Percentiles rank a stretch among this genome's conserved stretches.
Conservation (phyloP, 352 stramenopile genomes). For the Paralagenidium karlingii region DNA sequence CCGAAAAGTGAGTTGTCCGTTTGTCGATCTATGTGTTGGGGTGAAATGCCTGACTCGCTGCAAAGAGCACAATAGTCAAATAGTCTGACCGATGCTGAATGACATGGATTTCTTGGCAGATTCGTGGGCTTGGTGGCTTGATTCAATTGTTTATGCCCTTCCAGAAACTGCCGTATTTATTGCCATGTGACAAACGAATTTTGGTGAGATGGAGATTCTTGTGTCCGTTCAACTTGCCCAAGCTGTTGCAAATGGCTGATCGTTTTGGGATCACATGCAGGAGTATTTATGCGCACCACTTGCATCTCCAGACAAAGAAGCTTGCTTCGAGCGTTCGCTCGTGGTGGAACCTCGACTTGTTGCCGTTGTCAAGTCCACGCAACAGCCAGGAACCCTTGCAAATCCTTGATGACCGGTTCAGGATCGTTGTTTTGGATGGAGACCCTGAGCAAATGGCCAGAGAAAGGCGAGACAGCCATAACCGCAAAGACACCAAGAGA, state of each 20-base stretch:
- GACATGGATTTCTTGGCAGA: conserved; percentile 10
- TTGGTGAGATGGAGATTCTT: conserved; percentile 28
- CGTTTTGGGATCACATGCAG: conserved; percentile 11
- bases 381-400: no score
- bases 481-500: no score
- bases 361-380: no score
- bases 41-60: neutral
- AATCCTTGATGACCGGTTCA: no score
- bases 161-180: conserved; percentile 67
- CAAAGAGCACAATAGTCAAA: neutral
- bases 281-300: conserved; percentile 64
- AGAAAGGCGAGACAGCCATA: no score
- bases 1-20: conserved; percentile 40
- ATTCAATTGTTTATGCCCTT: conserved; percentile 44
- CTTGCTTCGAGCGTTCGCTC: conserved; percentile 69
- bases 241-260: neutral
- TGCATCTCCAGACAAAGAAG: conserved; percentile 42
- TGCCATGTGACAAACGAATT: conserved; percentile 66
- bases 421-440: no score
- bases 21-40: neutral
- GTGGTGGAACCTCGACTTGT: conserved; percentile 77
- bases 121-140: conserved; percentile 50
- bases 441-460: no score
- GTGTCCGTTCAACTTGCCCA: neutral
- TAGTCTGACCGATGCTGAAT: no score